These are phyloP conservation scores for Aristolochia fimbriata DNA, from an alignment of 164 flowering plant species.

Conservation along the genomic window DNA sequence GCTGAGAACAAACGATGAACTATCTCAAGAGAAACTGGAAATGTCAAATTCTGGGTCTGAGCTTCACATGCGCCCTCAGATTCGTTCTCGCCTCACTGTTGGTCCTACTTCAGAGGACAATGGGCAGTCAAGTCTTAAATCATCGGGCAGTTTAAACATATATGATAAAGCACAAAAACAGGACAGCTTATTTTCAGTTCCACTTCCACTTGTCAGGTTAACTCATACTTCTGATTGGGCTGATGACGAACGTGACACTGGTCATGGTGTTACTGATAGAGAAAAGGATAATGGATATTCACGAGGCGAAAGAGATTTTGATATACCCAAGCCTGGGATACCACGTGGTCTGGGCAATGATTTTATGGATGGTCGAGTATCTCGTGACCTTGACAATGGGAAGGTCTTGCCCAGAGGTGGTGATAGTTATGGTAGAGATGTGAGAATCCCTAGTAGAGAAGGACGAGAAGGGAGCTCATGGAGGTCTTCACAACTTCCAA, in stretches of 20 bases:
- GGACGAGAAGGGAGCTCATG: conserved; percentile 50
- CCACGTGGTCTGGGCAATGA: conserved; percentile 37
- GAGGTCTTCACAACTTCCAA: conserved; percentile 37
- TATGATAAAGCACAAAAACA: conserved; percentile 22
- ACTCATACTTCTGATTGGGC: conserved; percentile 92
- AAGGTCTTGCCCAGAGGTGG: conserved; percentile 30
- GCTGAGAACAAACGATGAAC: conserved; percentile 28
- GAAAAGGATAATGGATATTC: conserved; percentile 43
- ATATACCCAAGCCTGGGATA: conserved; percentile 40
- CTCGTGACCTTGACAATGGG: conserved; percentile 42
- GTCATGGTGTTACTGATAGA: conserved; percentile 42
- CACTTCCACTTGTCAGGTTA: conserved; percentile 59
- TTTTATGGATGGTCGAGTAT: conserved; percentile 30
- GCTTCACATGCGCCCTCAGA: conserved; percentile 34
- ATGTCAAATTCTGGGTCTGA: conserved; percentile 16
- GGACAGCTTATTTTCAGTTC: conserved; percentile 46
- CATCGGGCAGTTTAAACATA: conserved; percentile 1
- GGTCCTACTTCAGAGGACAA: conserved; percentile 21
- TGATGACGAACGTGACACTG: conserved; percentile 94
- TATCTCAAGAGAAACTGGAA: conserved; percentile 23
- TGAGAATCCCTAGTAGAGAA: conserved; percentile 42
- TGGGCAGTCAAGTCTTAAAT: conserved; percentile 16
- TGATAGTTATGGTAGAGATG: conserved; percentile 6
- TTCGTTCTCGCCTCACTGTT: conserved; percentile 18
- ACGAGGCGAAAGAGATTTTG: conserved; percentile 68